Evolutionary conservation across 2,329 filamentous ascomycete genomes (phyloP).

Genomic region (Beauveria sp.): DNA sequence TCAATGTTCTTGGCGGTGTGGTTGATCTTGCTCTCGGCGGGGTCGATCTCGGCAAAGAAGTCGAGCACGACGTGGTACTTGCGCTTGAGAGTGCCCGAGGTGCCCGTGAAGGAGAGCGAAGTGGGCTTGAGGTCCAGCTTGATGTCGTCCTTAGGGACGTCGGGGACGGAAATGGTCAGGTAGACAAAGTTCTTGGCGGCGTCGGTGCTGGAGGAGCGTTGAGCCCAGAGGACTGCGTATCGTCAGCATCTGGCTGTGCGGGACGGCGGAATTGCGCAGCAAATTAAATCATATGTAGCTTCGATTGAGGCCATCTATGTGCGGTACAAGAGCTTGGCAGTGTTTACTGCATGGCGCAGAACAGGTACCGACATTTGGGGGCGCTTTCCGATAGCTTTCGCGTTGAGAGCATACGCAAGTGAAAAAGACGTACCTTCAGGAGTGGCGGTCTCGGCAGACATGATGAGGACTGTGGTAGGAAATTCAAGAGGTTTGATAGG

Average conservation of each 20-base stretch:
- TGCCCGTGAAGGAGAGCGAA: slow-evolving; percentile 72
- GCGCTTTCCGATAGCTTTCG: background rate
- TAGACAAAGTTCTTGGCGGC: slow-evolving; percentile 89
- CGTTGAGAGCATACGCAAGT: background rate
- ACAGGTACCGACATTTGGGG: background rate
- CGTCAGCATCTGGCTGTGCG: background rate
- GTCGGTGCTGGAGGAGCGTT: slow-evolving; percentile 79
- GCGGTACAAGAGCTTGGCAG: background rate
- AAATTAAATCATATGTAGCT: background rate
- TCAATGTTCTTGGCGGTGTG: slow-evolving; percentile 85
- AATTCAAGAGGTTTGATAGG: slow-evolving; percentile 7
- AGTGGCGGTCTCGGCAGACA: slow-evolving; percentile 23
- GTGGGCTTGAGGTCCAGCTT: slow-evolving; percentile 78
- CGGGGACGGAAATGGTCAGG: slow-evolving; percentile 82
- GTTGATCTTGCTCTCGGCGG: slow-evolving; percentile 73
- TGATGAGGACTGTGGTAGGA: slow-evolving; percentile 14
- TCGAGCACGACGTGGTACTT: slow-evolving; percentile 82
- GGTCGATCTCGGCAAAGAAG: slow-evolving; percentile 86
- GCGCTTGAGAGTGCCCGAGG: slow-evolving; percentile 75
- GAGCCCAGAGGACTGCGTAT: slow-evolving; percentile 82
- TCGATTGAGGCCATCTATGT: background rate
- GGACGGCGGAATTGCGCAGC: background rate
- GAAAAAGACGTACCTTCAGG: slow-evolving; percentile 29
- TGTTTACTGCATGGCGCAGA: background rate
- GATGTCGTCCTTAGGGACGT: slow-evolving; percentile 67